A percentile compares a stretch with the other conserved stretches of the same genome.
phyloP scores from a whole-genome alignment of 2,329 filamentous ascomycete species.

The Penicillium sumatraense region DNA sequence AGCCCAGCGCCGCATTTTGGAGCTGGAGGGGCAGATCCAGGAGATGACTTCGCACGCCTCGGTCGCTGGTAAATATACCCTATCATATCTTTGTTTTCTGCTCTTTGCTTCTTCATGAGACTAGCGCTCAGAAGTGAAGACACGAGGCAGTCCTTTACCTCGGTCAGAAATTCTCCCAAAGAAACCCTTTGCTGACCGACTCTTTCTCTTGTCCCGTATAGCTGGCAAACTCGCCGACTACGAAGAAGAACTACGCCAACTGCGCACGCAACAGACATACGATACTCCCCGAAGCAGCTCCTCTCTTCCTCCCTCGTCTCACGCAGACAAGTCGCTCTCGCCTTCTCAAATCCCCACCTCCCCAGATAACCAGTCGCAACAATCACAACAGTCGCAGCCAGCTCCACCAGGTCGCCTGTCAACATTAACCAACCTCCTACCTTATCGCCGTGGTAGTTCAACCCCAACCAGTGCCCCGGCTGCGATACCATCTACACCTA shows the following conservation, averaged over 20 bases:
- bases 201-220: slow-evolving; percentile 29
- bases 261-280: slow-evolving; percentile 43
- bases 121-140: neutral
- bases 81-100: neutral
- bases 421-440: slow-evolving; percentile 44
- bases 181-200: slow-evolving; percentile 6
- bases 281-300: slow-evolving; percentile 29
- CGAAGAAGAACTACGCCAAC: slow-evolving; percentile 63
- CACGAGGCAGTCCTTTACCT: neutral
- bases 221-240: slow-evolving; percentile 65
- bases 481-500: slow-evolving; percentile 20
- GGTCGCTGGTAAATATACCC: slow-evolving; percentile 53
- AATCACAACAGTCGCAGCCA: slow-evolving; percentile 32
- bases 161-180: neutral
- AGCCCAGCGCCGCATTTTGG: slow-evolving; percentile 49
- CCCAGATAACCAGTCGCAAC: slow-evolving; percentile 27
- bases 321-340: slow-evolving; percentile 43
- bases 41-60: slow-evolving; percentile 57
- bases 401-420: slow-evolving; percentile 41
- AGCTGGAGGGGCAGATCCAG: slow-evolving; percentile 61
- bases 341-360: slow-evolving; percentile 35
- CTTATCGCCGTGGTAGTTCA: slow-evolving; percentile 42
- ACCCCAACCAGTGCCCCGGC: slow-evolving; percentile 32
- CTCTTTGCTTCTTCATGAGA: neutral
- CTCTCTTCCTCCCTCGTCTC: slow-evolving; percentile 35